phyloP scores from a whole-genome alignment of 441 rosid species.

The Aleurites moluccanus region DNA sequence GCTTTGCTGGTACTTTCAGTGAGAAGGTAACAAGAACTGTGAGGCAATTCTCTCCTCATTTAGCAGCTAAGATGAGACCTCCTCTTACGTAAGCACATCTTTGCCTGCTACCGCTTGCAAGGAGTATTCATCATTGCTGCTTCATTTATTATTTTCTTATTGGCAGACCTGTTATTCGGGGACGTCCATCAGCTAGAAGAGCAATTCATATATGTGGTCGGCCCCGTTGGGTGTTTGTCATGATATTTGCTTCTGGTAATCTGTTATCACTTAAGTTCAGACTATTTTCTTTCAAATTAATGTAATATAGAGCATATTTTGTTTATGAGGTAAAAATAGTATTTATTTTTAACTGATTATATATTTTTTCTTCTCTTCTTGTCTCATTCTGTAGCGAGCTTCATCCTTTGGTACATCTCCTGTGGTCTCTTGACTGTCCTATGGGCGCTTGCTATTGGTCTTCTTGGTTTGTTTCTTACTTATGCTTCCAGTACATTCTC shows the following conservation, averaged over 20 bases:
- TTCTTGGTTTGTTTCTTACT: conserved; percentile 60
- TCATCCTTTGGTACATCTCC: conserved; percentile 80
- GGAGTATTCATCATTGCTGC: conserved; percentile 16
- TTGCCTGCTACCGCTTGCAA: conserved; percentile 17
- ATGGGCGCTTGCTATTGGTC: conserved; percentile 80
- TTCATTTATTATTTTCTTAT: conserved; percentile 23
- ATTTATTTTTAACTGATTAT: conserved; percentile 10
- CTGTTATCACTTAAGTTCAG: conserved; percentile 2
- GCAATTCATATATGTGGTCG: conserved; percentile 81
- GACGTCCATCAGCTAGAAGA: conserved; percentile 94
- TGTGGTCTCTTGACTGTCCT: conserved; percentile 79
- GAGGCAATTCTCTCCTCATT: conserved; percentile 85
- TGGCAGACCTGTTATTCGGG: conserved; percentile 88
- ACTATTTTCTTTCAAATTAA: not conserved
- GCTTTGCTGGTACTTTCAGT: conserved; percentile 92
- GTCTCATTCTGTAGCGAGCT: conserved; percentile 49
- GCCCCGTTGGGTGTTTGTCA: conserved; percentile 93
- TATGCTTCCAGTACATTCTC: conserved; percentile 11
- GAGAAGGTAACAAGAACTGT: conserved; percentile 87
- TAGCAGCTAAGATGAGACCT: conserved; percentile 98
- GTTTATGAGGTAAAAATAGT: conserved; percentile 4
- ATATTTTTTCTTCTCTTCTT: conserved; percentile 6
- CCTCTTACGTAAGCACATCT: conserved; percentile 62
- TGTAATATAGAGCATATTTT: conserved; percentile 8
- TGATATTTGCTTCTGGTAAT: conserved; percentile 66